Conservation (phyloP, 192 early-diverging fungal species). For the Backusella psychrophila region DNA sequence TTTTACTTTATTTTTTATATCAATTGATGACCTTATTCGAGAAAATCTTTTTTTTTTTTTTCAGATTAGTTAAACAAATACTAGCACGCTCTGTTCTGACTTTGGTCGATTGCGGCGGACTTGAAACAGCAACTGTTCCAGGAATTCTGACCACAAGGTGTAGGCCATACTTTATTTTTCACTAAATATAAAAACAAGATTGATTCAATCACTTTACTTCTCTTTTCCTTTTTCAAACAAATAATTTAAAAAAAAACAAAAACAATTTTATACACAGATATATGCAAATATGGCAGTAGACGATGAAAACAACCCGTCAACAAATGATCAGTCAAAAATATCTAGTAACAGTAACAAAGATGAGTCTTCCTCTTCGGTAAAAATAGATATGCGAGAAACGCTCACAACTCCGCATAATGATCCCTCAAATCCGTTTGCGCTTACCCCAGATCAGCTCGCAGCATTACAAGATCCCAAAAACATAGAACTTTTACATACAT, state of each 20-base stretch:
- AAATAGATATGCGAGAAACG: slow-evolving; percentile 17
- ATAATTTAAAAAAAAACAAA: neutral
- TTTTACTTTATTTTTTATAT: neutral
- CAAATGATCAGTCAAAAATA: neutral
- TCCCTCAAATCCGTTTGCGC: slow-evolving; percentile 49
- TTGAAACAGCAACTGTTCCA: neutral
- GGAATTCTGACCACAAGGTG: neutral
- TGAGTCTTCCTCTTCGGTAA: neutral
- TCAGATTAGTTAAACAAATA: neutral
- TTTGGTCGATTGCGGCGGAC: neutral
- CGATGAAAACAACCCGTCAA: neutral
- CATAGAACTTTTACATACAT: slow-evolving; percentile 34
- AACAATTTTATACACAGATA: neutral
- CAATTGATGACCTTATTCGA: slow-evolving; percentile 5
- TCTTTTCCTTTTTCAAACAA: slow-evolving; percentile 4
- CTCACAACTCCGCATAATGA: slow-evolving; percentile 32
- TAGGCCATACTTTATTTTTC: neutral
- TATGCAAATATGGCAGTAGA: neutral
- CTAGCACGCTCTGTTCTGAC: neutral
- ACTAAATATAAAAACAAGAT: neutral
- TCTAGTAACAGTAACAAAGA: neutral
- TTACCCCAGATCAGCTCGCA: slow-evolving; percentile 50
- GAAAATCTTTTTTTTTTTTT: slow-evolving; percentile 2
- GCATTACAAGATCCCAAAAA: slow-evolving; percentile 60
- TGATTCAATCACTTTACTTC: neutral